phyloP scores from a whole-genome alignment of 176 grass and related monocot genomes.

The Calamus simplicifolius region DNA sequence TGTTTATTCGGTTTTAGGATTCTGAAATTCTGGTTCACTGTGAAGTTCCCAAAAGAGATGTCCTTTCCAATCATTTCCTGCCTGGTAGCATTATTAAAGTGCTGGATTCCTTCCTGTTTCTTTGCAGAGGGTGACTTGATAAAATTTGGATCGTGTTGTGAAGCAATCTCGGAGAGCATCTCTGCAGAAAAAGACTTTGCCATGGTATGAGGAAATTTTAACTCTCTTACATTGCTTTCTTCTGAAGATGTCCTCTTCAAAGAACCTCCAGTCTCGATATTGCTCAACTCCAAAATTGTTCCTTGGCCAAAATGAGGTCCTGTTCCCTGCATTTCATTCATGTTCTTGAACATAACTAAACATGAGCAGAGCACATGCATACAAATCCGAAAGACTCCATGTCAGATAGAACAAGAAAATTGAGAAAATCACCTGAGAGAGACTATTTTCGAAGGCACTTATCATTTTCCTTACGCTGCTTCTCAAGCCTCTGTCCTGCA shows the following conservation, averaged over 20 bases:
- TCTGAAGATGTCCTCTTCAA: slow-evolving; percentile 23
- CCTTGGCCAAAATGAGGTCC: slow-evolving; percentile 2
- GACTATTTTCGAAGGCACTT: slow-evolving; percentile 27
- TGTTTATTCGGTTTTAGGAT: too few species aligned
- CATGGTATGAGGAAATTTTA: slow-evolving; percentile 17
- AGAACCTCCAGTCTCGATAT: slow-evolving; percentile 17
- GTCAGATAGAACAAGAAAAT: neutral
- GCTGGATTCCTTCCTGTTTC: neutral
- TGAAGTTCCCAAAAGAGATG: too few species aligned
- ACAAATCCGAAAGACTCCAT: neutral
- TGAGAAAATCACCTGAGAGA: slow-evolving; percentile 23
- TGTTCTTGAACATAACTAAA: slow-evolving; percentile 2
- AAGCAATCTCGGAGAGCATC: slow-evolving; percentile 21
- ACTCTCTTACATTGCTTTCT: slow-evolving; percentile 16
- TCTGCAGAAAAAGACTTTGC: slow-evolving; percentile 33
- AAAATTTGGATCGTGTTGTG: slow-evolving; percentile 21
- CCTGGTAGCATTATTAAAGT: too few species aligned
- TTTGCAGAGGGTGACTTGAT: neutral
- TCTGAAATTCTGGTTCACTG: too few species aligned
- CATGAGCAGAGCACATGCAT: slow-evolving; percentile 3
- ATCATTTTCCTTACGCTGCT: slow-evolving; percentile 38
- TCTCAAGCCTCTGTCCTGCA: slow-evolving; percentile 11
- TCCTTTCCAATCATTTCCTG: too few species aligned
- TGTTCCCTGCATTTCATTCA: slow-evolving; percentile 25
- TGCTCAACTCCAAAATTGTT: slow-evolving; percentile 2